Percentiles rank a stretch among this genome's conserved stretches.
Evolutionary conservation across 2,329 filamentous ascomycete species (phyloP).

Genomic region (Ophiostoma montium): DNA sequence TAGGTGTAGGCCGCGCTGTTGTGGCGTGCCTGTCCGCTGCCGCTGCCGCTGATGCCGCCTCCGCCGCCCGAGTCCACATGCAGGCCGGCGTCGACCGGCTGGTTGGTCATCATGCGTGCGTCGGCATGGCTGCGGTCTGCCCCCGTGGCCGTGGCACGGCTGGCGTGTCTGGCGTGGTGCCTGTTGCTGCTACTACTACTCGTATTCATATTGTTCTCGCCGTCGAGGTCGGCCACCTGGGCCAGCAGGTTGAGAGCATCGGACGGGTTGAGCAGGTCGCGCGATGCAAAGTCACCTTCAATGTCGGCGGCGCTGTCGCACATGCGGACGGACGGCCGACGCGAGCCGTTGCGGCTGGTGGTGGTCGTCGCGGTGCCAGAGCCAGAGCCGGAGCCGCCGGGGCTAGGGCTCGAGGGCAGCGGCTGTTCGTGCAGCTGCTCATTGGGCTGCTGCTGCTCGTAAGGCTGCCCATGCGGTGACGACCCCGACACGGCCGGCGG

Average conservation of each 20-base stretch:
- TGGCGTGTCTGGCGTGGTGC: neutral
- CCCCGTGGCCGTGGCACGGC: neutral
- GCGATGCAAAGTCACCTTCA: slow-evolving; percentile 26
- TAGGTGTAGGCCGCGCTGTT: neutral
- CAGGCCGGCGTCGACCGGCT: neutral
- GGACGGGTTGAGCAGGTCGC: slow-evolving; percentile 27
- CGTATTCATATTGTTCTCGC: neutral
- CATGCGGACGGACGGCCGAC: slow-evolving; percentile 1
- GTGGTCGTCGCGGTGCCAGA: neutral
- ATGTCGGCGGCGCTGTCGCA: slow-evolving; percentile 13
- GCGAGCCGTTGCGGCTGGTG: neutral
- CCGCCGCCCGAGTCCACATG: neutral
- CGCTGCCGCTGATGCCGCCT: neutral
- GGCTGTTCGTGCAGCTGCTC: no score
- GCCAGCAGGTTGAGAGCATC: slow-evolving; percentile 27
- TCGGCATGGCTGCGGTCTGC: neutral
- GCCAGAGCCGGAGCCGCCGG: neutral
- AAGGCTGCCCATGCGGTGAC: no score
- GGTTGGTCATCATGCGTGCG: neutral
- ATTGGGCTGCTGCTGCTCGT: no score
- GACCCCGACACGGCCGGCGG: no score
- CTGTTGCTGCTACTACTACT: no score
- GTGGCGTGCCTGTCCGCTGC: neutral
- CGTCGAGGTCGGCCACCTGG: slow-evolving; percentile 26
- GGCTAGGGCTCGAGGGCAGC: neutral